Conservation (phyloP, 2,329 filamentous ascomycete genomes). For the Alternaria panax region DNA sequence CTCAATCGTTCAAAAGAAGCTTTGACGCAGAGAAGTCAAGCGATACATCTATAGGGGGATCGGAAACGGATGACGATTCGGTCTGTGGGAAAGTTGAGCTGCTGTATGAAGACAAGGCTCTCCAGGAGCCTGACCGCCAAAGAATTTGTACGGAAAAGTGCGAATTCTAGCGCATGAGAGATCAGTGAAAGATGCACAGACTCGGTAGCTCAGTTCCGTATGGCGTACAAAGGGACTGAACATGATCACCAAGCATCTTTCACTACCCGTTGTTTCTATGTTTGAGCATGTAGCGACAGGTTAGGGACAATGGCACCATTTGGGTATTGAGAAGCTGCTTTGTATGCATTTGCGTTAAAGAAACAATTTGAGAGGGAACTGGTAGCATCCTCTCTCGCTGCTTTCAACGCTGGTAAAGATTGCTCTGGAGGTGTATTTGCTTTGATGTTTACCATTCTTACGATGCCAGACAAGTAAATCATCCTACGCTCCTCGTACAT, state of each 20-base stretch:
- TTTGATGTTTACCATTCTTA: not conserved
- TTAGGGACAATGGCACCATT: not conserved
- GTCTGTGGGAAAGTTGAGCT: not conserved
- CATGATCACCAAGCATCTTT: not conserved
- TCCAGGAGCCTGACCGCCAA: not conserved
- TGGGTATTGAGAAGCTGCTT: not conserved
- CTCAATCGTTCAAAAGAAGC: not conserved
- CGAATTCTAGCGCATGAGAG: not conserved
- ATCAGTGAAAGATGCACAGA: not conserved
- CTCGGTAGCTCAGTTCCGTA: not conserved
- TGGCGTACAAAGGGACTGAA: not conserved
- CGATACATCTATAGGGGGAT: not conserved
- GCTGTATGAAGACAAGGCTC: not conserved
- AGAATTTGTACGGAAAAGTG: not conserved
- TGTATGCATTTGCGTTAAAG: not conserved
- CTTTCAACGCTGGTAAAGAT: not conserved
- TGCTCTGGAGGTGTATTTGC: not conserved
- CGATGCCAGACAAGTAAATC: not conserved
- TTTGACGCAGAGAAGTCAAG: not conserved
- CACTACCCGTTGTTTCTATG: not conserved
- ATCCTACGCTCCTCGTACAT: not conserved
- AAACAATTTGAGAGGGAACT: not conserved
- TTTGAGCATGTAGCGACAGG: not conserved
- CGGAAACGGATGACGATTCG: not conserved
- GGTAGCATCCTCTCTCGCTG: not conserved